Evolutionary conservation across 768 basidiomycete genomes (phyloP).

Genomic region (Hypholoma sublateritium): DNA sequence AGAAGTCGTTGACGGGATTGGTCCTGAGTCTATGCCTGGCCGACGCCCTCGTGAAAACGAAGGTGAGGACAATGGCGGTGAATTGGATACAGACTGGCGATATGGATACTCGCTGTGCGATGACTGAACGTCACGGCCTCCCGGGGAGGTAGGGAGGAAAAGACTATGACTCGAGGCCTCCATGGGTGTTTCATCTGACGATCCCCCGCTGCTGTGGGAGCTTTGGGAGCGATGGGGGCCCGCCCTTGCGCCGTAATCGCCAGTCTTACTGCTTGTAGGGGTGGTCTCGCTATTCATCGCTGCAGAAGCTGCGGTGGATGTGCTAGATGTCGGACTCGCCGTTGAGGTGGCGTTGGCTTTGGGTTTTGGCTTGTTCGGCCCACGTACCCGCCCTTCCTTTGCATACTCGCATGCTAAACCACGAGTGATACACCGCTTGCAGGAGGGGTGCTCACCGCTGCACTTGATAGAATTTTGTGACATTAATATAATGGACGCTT

Average conservation of each 20-base stretch:
- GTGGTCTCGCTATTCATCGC: neutral
- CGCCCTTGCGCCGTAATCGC: constrained; percentile 4
- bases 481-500: constrained; percentile 7
- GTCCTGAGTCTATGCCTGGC: neutral
- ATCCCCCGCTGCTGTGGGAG: constrained; percentile 20
- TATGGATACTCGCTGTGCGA: neutral
- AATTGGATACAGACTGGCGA: neutral
- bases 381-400: constrained; percentile 61
- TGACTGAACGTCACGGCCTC: neutral
- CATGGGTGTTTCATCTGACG: constrained; percentile 17
- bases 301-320: neutral
- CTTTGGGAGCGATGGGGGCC: constrained; percentile 20
- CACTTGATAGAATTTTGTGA: constrained; percentile 35
- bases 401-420: constrained; percentile 67
- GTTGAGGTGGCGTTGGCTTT: constrained; percentile 9
- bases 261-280: constrained; percentile 8
- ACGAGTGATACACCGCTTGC: constrained; percentile 60
- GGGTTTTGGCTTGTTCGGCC: constrained; percentile 57
- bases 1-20: neutral
- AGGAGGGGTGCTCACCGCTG: constrained; percentile 68
- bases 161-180: neutral
- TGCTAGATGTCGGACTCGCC: constrained; percentile 2
- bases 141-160: neutral
- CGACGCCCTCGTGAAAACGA: neutral
- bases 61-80: neutral